Evolutionary conservation across 2,329 filamentous ascomycete genomes (phyloP), one percentile per base, ranked within the genome.

Genomic region (Berkeleyomyces rouxiae): DNA sequence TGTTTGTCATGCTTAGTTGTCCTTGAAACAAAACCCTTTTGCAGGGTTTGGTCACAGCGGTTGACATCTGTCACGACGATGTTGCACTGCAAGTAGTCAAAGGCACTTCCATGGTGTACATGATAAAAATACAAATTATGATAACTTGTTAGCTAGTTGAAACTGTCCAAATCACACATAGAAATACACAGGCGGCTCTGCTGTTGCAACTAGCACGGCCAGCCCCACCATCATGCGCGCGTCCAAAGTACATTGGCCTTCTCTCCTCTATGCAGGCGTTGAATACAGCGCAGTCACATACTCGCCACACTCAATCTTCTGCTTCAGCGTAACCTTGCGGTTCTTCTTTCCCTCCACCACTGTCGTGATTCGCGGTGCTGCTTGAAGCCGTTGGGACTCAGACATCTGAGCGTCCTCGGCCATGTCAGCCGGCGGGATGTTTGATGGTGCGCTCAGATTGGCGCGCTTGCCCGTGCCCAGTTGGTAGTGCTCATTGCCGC

Each of bases 401-500:
- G 79, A 72, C 42, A 69, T 80, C 61, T 83, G 79, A 78, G 80
- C 58, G 70, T 68, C 61, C 3, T 70, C 70, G 10, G 80, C 80
- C 10, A 77, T 74, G 66, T 95, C 90, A 49, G 92, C 73, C 11
- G 89, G 86, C 40, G 83, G 82, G 61, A 96, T 90, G 70, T 96
- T 92, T 1, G 79, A 78, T 1, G 93, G 93, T 10, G 80, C 78
- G 61, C 82, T 82, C 7, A 87, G 70, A 70, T 97, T 97, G 69
- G 83, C 93, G 66, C 92, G 78, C 77, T 87, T 95, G 37, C 93
- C 91, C 0, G 87, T 96, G 10, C 93, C 93, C 36, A 99, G 81
- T 74, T 99, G 93, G 72, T 87, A 96, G 71, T 86, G 82, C 75
- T 97, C 91, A 69, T 97, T 99, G 61, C 90, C 90, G 66, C 93